These are phyloP conservation scores for Neocatenulostroma microsporum DNA, from an alignment of 2,329 filamentous ascomycete genomes.

Conservation along the genomic window DNA sequence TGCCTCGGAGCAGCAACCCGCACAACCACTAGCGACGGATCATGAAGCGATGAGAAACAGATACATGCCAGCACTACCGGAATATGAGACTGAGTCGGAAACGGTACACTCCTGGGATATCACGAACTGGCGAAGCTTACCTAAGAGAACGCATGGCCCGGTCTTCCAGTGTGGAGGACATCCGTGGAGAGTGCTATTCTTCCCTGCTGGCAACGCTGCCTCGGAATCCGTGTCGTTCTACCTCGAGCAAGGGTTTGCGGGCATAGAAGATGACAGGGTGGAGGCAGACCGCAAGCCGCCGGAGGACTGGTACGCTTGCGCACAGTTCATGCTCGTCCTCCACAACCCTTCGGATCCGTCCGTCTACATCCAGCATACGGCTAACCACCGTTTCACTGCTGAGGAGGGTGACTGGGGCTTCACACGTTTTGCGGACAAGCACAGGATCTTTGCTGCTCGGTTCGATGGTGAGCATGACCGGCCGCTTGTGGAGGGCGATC, in stretches of 20 bases:
- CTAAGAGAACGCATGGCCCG: slow-evolving; percentile 79
- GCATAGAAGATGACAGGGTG: too few relatives aligned
- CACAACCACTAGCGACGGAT: slow-evolving; percentile 49
- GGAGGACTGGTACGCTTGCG: slow-evolving; percentile 92
- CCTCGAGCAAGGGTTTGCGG: slow-evolving; percentile 86
- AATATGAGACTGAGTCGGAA: slow-evolving; percentile 73
- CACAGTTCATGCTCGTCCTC: slow-evolving; percentile 87
- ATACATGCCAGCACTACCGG: slow-evolving; percentile 67
- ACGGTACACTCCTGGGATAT: slow-evolving; percentile 78
- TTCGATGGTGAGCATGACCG: slow-evolving; percentile 64
- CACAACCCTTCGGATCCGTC: slow-evolving; percentile 93
- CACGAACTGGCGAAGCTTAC: slow-evolving; percentile 67
- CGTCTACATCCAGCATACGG: slow-evolving; percentile 64
- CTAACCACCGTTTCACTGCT: slow-evolving; percentile 92
- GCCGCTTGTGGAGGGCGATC: slow-evolving; percentile 69
- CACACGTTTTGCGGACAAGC: slow-evolving; percentile 86
- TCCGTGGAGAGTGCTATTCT: slow-evolving; percentile 94
- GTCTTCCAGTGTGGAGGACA: slow-evolving; percentile 76
- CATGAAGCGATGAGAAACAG: slow-evolving; percentile 77
- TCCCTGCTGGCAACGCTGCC: slow-evolving; percentile 82
- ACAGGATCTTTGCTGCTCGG: slow-evolving; percentile 69
- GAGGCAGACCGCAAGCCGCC: slow-evolving; percentile 62
- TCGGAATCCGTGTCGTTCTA: slow-evolving; percentile 92
- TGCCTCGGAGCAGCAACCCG: slow-evolving; percentile 36
- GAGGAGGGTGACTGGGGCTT: slow-evolving; percentile 99